Percentiles rank a stretch among this genome's conserved stretches.
Evolutionary conservation across 2,329 filamentous ascomycete genomes (phyloP).

Genomic region (Aspergillus phoenicis): DNA sequence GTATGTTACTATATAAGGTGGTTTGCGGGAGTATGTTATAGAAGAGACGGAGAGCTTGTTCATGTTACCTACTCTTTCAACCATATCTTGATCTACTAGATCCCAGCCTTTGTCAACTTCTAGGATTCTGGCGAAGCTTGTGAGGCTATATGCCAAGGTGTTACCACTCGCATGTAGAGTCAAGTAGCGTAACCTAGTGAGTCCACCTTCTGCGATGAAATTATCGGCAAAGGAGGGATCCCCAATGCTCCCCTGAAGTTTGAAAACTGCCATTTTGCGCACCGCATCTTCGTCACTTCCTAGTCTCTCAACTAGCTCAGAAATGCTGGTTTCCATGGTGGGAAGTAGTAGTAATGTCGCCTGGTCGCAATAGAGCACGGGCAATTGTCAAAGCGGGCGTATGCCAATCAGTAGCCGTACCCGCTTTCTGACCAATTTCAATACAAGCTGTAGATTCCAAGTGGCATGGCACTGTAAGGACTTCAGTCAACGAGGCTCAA

Average conservation of each 20-base stretch:
- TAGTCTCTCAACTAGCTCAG: slow-evolving; percentile 61
- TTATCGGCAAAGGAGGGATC: slow-evolving; percentile 96
- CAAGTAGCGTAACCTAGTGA: slow-evolving; percentile 77
- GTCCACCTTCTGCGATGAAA: slow-evolving; percentile 87
- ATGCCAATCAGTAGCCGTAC: not conserved
- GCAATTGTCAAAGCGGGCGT: not conserved
- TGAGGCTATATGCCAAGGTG: slow-evolving; percentile 91
- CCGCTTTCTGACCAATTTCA: not conserved
- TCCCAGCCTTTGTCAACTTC: slow-evolving; percentile 99
- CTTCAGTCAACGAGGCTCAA: not conserved
- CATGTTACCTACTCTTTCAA: slow-evolving; percentile 58
- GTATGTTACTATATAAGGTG: slow-evolving; percentile 2
- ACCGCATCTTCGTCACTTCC: slow-evolving; percentile 77
- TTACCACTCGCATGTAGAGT: slow-evolving; percentile 87
- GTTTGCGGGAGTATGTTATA: not conserved
- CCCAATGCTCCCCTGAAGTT: slow-evolving; percentile 91
- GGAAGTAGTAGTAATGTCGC: not conserved
- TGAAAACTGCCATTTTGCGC: slow-evolving; percentile 98
- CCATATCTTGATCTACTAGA: slow-evolving; percentile 53
- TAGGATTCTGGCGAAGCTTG: slow-evolving; percentile 81
- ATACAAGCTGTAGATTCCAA: not conserved
- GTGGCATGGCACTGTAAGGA: not conserved
- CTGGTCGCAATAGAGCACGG: not conserved
- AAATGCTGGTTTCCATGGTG: slow-evolving; percentile 57
- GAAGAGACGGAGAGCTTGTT: not conserved